phyloP scores from a whole-genome alignment of 129 eudicot species.

The Flaveria linearis region DNA sequence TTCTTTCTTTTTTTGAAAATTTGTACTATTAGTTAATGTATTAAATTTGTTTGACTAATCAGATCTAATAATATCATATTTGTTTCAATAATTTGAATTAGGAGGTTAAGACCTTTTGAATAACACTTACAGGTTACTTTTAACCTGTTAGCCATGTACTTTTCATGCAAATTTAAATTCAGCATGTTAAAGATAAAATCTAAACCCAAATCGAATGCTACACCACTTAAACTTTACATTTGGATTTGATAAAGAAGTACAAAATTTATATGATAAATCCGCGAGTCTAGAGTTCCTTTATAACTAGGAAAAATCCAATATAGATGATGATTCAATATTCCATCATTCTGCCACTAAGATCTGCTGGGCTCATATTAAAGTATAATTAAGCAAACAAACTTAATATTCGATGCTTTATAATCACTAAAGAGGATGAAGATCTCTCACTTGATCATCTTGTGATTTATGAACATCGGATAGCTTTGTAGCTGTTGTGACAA shows the following conservation, averaged over 20 bases:
- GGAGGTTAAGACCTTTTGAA: not conserved
- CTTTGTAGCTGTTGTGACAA: not conserved
- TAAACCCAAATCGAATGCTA: not conserved
- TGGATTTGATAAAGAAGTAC: not conserved
- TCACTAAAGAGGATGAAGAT: not conserved
- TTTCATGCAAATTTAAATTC: not conserved
- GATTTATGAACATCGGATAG: not conserved
- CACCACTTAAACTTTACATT: not conserved
- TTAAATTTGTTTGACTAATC: not conserved
- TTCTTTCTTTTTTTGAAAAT: not conserved
- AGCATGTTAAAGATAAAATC: not conserved
- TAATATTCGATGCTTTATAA: too few relatives aligned
- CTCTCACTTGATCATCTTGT: not conserved
- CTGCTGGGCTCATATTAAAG: not conserved
- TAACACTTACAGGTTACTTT: not conserved
- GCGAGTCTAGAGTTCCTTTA: not conserved
- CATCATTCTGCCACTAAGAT: not conserved
- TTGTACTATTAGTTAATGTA: not conserved
- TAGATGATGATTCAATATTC: not conserved
- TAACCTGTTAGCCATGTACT: not conserved
- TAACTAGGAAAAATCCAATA: not conserved
- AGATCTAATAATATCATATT: not conserved
- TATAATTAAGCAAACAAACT: not conserved
- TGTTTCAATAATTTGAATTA: not conserved
- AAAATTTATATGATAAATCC: not conserved